phyloP scores from a whole-genome alignment of 2,329 filamentous ascomycete genomes.

The Chrysoporthe cubensis region DNA sequence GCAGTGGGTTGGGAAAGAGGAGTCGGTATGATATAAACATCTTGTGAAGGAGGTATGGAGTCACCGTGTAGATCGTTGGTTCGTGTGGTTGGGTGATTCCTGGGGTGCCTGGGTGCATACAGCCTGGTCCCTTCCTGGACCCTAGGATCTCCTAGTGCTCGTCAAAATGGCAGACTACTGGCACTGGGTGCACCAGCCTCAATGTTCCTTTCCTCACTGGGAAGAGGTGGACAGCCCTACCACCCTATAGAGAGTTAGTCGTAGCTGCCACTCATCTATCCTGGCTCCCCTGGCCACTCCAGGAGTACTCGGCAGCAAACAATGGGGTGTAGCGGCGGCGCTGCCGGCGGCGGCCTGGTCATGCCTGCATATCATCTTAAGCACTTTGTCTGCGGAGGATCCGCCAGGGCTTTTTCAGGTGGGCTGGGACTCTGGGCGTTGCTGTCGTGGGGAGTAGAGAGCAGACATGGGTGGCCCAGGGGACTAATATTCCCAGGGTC shows the following conservation, averaged over 20 bases:
- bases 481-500: not conserved
- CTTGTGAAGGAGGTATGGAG: not conserved
- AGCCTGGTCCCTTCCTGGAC: not conserved
- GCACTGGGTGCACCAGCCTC: not conserved
- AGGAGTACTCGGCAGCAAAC: not conserved
- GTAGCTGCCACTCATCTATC: not conserved
- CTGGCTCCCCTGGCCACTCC: not conserved
- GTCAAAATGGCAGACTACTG: not conserved
- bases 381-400: not conserved
- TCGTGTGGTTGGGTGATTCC: not conserved
- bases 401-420: not conserved
- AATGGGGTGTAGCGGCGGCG: not conserved
- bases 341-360: not conserved
- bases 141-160: not conserved
- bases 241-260: not conserved
- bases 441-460: not conserved
- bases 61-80: not conserved
- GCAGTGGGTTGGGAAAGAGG: not conserved
- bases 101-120: not conserved
- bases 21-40: not conserved
- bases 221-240: not conserved
- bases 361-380: not conserved
- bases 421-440: conserved; percentile 1
- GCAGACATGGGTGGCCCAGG: not conserved
- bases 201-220: not conserved